Conservation (phyloP, 2,329 filamentous ascomycete genomes). For the Fusarium aywerte region DNA sequence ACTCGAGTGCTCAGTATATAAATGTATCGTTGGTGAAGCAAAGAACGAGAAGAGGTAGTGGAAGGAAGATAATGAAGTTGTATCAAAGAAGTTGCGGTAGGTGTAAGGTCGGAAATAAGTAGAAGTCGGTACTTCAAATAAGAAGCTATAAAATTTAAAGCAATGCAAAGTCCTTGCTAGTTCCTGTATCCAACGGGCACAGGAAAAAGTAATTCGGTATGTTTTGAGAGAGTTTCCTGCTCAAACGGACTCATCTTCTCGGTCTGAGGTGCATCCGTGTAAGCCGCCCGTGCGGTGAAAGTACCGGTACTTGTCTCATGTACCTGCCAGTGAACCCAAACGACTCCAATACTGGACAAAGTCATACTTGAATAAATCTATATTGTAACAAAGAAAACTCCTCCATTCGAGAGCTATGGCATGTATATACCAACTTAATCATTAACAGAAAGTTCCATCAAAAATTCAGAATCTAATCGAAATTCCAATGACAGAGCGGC, state of each 20-base stretch:
- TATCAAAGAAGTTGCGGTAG: not conserved
- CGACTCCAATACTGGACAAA: too few species aligned
- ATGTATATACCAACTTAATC: not conserved
- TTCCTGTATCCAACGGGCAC: not conserved
- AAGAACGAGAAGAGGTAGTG: not conserved
- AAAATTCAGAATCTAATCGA: not conserved
- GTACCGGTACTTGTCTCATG: constrained; percentile 30
- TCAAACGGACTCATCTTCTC: constrained; percentile 30
- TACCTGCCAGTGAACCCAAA: constrained; percentile 11
- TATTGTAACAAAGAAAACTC: too few species aligned
- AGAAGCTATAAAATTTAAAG: not conserved
- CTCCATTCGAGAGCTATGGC: not conserved
- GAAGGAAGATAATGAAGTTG: not conserved
- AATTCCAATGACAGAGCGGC: not conserved
- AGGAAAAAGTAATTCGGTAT: not conserved
- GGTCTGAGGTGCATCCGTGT: constrained; percentile 3
- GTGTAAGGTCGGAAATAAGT: not conserved
- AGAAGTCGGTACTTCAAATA: not conserved
- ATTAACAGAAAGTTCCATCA: not conserved
- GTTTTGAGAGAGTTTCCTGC: constrained; percentile 29
- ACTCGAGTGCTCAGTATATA: not conserved
- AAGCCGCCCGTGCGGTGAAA: not conserved
- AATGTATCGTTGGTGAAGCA: not conserved
- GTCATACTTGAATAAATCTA: not conserved
- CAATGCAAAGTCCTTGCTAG: not conserved